Percentiles rank a stretch among this genome's conserved stretches.
Conservation (phyloP, 2,329 filamentous ascomycete species). For the Scopulariopsis brevicaulis region DNA sequence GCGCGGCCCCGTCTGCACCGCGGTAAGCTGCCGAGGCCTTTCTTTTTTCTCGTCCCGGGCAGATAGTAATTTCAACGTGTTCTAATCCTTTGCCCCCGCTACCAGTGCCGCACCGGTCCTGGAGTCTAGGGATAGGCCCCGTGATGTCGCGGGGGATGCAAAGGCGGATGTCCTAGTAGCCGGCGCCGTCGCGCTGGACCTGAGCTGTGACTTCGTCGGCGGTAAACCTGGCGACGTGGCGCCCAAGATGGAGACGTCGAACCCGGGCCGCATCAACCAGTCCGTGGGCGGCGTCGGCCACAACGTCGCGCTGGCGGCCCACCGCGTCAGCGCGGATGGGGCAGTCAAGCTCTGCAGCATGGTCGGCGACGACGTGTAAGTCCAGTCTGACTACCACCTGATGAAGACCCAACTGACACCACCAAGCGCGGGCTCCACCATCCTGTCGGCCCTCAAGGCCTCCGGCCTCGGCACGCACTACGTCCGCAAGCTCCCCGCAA, state of each 20-base stretch:
- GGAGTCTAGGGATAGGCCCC: not conserved
- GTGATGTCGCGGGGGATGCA: not conserved
- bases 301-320: constrained; percentile 80
- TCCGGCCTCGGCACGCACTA: constrained; percentile 53
- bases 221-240: constrained; percentile 15
- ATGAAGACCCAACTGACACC: not conserved
- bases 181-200: constrained; percentile 80
- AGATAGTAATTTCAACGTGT: not conserved
- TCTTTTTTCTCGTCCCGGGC: not conserved
- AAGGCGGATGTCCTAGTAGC: constrained; percentile 66
- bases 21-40: not conserved
- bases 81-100: not conserved
- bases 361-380: constrained; percentile 66
- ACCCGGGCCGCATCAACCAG: constrained; percentile 70
- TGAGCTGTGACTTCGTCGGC: constrained; percentile 63
- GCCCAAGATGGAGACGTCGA: constrained; percentile 66
- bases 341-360: constrained; percentile 69
- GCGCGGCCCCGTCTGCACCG: not conserved
- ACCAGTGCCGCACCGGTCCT: not conserved
- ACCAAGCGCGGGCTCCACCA: constrained; percentile 56
- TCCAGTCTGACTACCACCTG: constrained; percentile 1
- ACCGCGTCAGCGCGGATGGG: constrained; percentile 46
- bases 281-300: constrained; percentile 84
- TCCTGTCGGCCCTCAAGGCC: constrained; percentile 53
- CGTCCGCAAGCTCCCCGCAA: constrained; percentile 43